Base-by-base conservation (phyloP, 495 filamentous ascomycete genomes). In the Cladorrhinum samala region DNA sequence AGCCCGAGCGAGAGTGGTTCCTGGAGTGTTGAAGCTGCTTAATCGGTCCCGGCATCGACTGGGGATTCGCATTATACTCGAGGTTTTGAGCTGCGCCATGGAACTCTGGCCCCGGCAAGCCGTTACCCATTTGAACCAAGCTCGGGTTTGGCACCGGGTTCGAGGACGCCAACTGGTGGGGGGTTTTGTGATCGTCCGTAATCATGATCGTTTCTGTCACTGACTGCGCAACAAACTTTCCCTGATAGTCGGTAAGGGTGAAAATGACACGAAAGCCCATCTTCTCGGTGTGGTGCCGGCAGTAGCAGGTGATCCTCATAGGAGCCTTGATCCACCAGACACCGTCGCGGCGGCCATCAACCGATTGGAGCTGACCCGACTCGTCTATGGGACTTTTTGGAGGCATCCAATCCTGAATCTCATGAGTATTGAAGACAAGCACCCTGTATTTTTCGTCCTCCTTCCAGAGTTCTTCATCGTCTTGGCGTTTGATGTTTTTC, bases 251-350 rank as follows among this genome's bases (percentile, higher is more conserved):
- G 61, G 91, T 94, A 48, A 97, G 71, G 2, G 92, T 96, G 64
- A 96, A 93, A 25, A 97, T 94, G 57, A 97, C 88, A 61, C 88
- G 87, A 59, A 95, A 97, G 2, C 92, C 92, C 50, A 84, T 70
- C 64, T 96, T 96, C 69, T 97, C 92, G 36, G 82, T 78, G 53
- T 96, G 92, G 64, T 97, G 92, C 2, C 92, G 83, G 68, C 92
- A 96, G 69, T 97, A 97, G 68, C 92, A 97, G 3, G 91, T 88
- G 59, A 97, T 95, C n/a, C 92, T 82, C 90, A 97, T 95, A 5
- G 89, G 89, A 7, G 85, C 78, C 58, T 90, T 82, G 18, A 94
- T 82, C 61, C 88, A 84, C 72, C 84, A 83, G 17, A 16, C 16
- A 6, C 13, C 18, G 4, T 23, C 20, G 5, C 18, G 18, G 8